These are phyloP conservation scores for Diaporthe batatas DNA, from an alignment of 2,329 filamentous ascomycete genomes.

Conservation along the genomic window DNA sequence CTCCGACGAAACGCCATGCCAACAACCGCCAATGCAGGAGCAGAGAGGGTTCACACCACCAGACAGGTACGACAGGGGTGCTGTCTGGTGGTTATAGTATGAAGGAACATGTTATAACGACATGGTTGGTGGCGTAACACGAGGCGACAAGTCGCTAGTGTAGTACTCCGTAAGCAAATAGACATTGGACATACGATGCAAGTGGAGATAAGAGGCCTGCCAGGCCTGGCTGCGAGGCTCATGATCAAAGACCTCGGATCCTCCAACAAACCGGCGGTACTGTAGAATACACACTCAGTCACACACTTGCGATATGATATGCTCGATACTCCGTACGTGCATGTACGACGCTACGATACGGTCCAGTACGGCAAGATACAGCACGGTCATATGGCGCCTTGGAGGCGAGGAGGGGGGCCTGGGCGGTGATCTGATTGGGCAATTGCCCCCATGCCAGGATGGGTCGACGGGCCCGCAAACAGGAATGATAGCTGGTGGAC, in stretches of 20 bases:
- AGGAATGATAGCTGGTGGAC: conserved; percentile 37
- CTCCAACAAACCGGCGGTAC: not conserved
- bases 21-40: not conserved
- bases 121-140: conserved; percentile 28
- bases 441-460: conserved; percentile 29
- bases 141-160: conserved; percentile 25
- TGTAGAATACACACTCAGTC: not conserved
- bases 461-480: conserved; percentile 34
- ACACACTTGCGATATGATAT: not conserved
- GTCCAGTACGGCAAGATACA: not conserved
- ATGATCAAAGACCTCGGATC: not conserved
- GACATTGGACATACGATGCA: not conserved
- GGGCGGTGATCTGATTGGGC: conserved; percentile 30
- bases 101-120: conserved; percentile 16
- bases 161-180: conserved; percentile 14
- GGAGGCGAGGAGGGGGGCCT: not conserved
- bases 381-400: conserved; percentile 11
- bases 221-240: conserved; percentile 10
- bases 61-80: conserved; percentile 8
- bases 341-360: not conserved
- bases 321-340: no score
- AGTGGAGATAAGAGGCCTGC: not conserved
- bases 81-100: not conserved
- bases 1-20: not conserved
- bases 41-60: conserved; percentile 14